Evolutionary conservation across 805 yeast genomes (phyloP).

Genomic region (Pichia cabralensis): DNA sequence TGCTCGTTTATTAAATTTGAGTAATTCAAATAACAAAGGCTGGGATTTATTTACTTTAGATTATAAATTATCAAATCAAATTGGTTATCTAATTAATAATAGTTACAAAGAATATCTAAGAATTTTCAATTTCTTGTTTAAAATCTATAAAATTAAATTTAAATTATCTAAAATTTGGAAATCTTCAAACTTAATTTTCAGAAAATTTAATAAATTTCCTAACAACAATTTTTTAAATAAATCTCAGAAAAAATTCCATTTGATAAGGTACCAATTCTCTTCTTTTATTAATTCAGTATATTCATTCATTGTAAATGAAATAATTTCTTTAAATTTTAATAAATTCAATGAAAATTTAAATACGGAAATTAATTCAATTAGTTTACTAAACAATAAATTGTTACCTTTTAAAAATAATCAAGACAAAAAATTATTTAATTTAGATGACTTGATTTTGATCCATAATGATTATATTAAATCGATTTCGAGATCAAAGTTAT

Average conservation of each 20-base stretch:
- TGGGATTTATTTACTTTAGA: slow-evolving; percentile 93
- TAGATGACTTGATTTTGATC: slow-evolving; percentile 38
- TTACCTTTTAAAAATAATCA: slow-evolving; percentile 1
- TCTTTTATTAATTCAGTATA: slow-evolving; percentile 33
- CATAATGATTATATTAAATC: slow-evolving; percentile 27
- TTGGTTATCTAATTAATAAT: slow-evolving; percentile 45
- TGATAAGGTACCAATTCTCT: slow-evolving; percentile 30
- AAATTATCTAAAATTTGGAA: slow-evolving; percentile 43
- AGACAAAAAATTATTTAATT: slow-evolving; percentile 25
- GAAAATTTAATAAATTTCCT: neutral
- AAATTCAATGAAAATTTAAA: slow-evolving; percentile 19
- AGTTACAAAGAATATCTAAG: slow-evolving; percentile 55
- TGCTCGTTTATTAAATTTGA: slow-evolving; percentile 69
- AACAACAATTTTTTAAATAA: neutral
- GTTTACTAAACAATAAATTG: slow-evolving; percentile 2
- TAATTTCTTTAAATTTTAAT: slow-evolving; percentile 32
- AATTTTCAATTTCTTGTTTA: slow-evolving; percentile 81
- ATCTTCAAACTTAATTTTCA: slow-evolving; percentile 9
- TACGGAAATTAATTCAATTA: too few relatives aligned
- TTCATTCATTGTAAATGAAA: slow-evolving; percentile 34
- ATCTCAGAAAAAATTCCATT: slow-evolving; percentile 22
- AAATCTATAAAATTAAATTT: slow-evolving; percentile 52
- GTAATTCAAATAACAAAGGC: slow-evolving; percentile 48
- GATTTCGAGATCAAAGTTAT: slow-evolving; percentile 21
- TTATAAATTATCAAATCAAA: slow-evolving; percentile 44